Percentiles rank a stretch among this genome's conserved stretches.
Conservation (phyloP, 129 eudicot species). For the Tagetes erecta region DNA sequence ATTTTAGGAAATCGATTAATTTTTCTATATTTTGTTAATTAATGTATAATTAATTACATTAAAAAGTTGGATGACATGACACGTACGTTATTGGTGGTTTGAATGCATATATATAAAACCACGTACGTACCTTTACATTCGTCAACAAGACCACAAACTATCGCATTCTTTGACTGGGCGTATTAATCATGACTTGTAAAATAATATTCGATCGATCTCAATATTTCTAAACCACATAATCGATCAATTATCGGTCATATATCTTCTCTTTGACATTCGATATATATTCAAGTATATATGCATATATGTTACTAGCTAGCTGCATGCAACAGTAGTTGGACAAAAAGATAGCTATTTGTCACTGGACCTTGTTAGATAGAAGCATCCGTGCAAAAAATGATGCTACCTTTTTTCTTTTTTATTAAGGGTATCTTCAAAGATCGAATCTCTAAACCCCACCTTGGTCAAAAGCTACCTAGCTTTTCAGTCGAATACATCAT, state of each 20-base stretch:
- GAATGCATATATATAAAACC: no score
- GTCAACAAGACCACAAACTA: slow-evolving; percentile 6
- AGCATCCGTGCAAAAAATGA: slow-evolving; percentile 36
- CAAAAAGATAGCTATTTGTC: neutral
- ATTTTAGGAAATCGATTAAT: no score
- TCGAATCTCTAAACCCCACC: slow-evolving; percentile 47
- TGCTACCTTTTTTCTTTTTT: slow-evolving; percentile 27
- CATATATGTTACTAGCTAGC: slow-evolving; percentile 1
- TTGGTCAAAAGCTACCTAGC: slow-evolving; percentile 45
- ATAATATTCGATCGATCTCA: slow-evolving; percentile 25
- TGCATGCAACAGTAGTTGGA: neutral
- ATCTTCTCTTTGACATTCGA: slow-evolving; percentile 45
- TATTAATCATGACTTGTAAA: slow-evolving; percentile 11
- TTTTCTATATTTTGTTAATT: no score
- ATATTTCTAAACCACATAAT: slow-evolving; percentile 1
- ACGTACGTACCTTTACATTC: no score
- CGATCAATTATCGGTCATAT: no score
- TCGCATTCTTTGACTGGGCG: slow-evolving; percentile 32
- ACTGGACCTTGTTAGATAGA: slow-evolving; percentile 29
- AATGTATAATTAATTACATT: no score
- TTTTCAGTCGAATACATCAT: slow-evolving; percentile 22
- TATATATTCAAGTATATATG: neutral
- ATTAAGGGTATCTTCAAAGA: slow-evolving; percentile 54
- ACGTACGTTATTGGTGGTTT: no score
- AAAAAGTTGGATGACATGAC: no score